Conservation (phyloP, 1,139 yeast genomes). For the Geotrichum klebahnii region DNA sequence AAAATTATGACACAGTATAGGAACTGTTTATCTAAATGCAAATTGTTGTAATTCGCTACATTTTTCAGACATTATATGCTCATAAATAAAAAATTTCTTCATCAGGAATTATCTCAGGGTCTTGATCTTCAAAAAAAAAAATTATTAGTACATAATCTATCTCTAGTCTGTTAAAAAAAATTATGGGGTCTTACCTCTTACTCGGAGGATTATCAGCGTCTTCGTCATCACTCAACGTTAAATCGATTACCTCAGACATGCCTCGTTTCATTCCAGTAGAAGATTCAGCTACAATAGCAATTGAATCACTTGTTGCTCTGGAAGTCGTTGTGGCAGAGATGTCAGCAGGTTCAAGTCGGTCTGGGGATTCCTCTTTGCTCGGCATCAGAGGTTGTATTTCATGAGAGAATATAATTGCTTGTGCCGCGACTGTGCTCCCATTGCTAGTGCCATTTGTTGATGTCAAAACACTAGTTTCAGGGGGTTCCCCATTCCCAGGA, state of each 20-base stretch:
- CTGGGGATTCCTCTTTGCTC: not conserved
- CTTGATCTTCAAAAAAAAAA: not conserved
- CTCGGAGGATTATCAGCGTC: slow-evolving; percentile 17
- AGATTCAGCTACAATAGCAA: not conserved
- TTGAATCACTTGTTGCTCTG: not conserved
- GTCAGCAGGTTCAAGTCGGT: slow-evolving; percentile 1
- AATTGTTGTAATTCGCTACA: no score
- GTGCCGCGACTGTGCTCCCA: not conserved
- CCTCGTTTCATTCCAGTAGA: slow-evolving; percentile 16
- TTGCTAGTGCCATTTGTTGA: not conserved
- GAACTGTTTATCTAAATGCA: not conserved
- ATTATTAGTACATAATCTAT: not conserved
- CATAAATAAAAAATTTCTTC: not conserved
- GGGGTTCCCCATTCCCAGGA: not conserved
- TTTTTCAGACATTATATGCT: no score
- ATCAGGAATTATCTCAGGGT: not conserved
- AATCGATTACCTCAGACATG: slow-evolving; percentile 26
- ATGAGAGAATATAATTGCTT: not conserved
- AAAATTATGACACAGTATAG: not conserved
- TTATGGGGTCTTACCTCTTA: not conserved
- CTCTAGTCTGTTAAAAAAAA: not conserved
- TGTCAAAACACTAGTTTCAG: not conserved
- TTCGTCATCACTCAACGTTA: slow-evolving; percentile 30
- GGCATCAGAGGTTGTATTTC: not conserved
- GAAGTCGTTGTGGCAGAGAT: not conserved